Percentiles rank a stretch among this genome's conserved stretches.
Conservation (phyloP, 2,329 filamentous ascomycete species). For the Hymenotorrendiella dingleyae region DNA sequence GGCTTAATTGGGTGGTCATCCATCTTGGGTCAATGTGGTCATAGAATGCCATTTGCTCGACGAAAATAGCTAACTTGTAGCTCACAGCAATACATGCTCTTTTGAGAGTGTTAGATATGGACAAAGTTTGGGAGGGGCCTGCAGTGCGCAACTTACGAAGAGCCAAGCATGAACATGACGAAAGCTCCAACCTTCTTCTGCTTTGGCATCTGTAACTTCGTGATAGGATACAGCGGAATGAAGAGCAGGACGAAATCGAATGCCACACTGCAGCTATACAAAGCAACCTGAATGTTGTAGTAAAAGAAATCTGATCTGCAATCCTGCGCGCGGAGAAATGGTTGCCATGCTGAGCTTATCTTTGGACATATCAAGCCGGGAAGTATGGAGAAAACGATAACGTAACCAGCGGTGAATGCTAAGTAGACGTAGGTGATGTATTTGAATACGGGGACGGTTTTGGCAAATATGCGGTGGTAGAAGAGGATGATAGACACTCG, state of each 20-base stretch:
- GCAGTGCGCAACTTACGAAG: constrained; percentile 1
- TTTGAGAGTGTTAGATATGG: neutral
- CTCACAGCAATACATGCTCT: constrained; percentile 1
- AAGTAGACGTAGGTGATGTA: neutral
- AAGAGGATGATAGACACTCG: constrained; percentile 2
- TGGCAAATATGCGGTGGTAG: constrained; percentile 1
- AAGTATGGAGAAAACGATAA: neutral
- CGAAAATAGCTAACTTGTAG: neutral
- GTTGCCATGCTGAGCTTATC: neutral
- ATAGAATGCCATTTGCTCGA: constrained; percentile 1
- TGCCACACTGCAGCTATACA: constrained; percentile 2
- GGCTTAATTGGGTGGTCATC: neutral
- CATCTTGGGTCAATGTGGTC: constrained; percentile 1
- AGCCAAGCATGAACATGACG: constrained; percentile 2
- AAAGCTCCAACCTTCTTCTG: neutral
- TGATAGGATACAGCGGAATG: constrained; percentile 2
- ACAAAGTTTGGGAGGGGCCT: neutral
- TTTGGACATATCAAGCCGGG: neutral
- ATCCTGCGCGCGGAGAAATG: neutral
- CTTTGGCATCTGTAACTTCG: neutral
- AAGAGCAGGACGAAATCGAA: neutral
- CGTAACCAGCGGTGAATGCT: neutral
- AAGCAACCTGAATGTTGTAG: neutral
- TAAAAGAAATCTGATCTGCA: constrained; percentile 1
- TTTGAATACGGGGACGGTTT: neutral